phyloP scores from a whole-genome alignment of 352 stramenopile species.

The Thalassiosira allenii region DNA sequence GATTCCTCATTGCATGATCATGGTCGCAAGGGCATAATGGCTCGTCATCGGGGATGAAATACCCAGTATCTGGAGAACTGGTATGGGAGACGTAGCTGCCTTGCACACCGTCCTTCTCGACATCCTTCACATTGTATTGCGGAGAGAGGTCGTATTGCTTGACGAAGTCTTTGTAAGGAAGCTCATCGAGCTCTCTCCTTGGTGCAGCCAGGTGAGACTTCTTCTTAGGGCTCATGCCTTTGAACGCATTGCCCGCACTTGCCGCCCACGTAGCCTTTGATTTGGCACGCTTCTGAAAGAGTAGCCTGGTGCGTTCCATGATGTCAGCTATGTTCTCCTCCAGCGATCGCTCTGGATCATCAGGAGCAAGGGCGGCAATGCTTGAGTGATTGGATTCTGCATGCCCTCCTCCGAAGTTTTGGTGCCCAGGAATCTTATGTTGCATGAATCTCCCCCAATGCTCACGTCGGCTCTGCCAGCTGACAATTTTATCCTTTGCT shows the following conservation, averaged over 20 bases:
- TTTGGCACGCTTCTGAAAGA: not conserved
- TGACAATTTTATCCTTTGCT: not conserved
- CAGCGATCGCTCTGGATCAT: slow-evolving; percentile 5
- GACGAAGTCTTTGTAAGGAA: not conserved
- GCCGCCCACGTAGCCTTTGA: slow-evolving; percentile 1
- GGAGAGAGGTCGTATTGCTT: not conserved
- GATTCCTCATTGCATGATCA: not conserved
- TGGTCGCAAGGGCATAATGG: not conserved
- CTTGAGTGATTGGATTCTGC: slow-evolving; percentile 22
- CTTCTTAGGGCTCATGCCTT: not conserved
- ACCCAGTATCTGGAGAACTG: not conserved
- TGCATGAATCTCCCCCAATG: slow-evolving; percentile 4
- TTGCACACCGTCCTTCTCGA: not conserved
- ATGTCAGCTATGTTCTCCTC: slow-evolving; percentile 18
- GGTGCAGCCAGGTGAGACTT: not conserved
- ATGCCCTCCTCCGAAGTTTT: not conserved
- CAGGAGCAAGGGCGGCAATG: not conserved
- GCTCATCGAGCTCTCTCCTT: not conserved
- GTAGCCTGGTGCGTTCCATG: not conserved
- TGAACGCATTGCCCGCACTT: not conserved
- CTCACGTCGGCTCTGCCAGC: not conserved
- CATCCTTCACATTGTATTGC: slow-evolving; percentile 7
- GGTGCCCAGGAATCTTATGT: slow-evolving; percentile 3
- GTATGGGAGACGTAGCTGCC: not conserved
- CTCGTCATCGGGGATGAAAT: slow-evolving; percentile 18